Percentiles rank a stretch among this genome's conserved stretches.
Evolutionary conservation across 139 green algal species (phyloP).

Genomic region (Zygnema circumcarinatum): DNA sequence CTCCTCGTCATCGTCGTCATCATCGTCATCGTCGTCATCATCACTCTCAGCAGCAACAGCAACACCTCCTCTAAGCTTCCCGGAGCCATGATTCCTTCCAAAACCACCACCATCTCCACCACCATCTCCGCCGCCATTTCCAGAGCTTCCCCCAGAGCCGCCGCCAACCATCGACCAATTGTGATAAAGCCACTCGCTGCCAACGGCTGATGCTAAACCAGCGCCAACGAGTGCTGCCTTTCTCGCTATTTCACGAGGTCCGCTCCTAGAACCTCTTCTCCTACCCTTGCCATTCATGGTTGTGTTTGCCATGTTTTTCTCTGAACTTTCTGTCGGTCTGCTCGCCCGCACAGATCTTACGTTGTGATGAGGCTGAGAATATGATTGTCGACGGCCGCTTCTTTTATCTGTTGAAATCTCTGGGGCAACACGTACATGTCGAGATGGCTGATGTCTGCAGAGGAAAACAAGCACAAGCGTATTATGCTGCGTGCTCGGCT

Average conservation of each 20-base stretch:
- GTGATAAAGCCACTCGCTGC: neutral
- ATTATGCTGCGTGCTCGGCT: too few relatives aligned
- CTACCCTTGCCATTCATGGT: neutral
- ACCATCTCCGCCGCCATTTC: conserved; percentile 15
- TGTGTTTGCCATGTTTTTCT: too few relatives aligned
- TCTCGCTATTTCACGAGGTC: neutral
- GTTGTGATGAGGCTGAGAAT: too few relatives aligned
- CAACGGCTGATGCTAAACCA: neutral
- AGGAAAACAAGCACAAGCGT: too few relatives aligned
- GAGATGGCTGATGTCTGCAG: too few relatives aligned
- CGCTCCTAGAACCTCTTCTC: neutral
- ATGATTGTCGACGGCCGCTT: too few relatives aligned
- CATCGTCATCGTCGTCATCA: conserved; percentile 32
- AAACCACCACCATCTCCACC: conserved; percentile 8
- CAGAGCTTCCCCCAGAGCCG: neutral
- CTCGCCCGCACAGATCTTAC: too few relatives aligned
- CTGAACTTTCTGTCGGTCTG: too few relatives aligned
- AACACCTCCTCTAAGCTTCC: neutral
- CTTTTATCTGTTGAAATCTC: too few relatives aligned
- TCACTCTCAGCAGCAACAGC: conserved; percentile 30
- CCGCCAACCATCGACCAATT: neutral
- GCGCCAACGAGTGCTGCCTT: neutral
- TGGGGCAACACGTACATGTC: too few relatives aligned
- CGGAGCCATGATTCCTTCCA: neutral
- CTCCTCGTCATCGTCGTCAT: conserved; percentile 38